Evolutionary conservation across 257 asterid genomes (phyloP).

Genomic region (Linderniella brevidens): DNA sequence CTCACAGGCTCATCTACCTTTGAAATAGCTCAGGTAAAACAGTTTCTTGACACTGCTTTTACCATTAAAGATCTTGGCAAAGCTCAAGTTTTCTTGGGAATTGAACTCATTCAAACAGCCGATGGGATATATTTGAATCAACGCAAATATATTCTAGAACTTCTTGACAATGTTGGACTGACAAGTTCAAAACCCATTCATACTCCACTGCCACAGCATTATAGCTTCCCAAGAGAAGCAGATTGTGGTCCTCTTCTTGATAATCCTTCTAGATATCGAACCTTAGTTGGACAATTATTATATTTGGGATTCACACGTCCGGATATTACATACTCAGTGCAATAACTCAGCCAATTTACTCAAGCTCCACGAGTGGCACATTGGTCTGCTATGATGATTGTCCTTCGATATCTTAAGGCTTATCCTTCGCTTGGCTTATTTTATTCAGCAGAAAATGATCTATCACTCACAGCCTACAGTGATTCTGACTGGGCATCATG

Average conservation of each 20-base stretch:
- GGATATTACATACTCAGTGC: neutral
- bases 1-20: neutral
- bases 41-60: neutral
- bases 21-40: neutral
- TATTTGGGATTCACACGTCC: neutral
- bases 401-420: slow-evolving; percentile 1
- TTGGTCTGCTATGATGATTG: neutral
- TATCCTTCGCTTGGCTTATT: no score
- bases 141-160: no score
- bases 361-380: neutral
- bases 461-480: no score
- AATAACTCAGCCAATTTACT: slow-evolving; percentile 2
- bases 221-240: no score
- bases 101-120: no score
- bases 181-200: neutral
- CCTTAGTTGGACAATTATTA: neutral
- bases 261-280: neutral
- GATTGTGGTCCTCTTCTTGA: neutral
- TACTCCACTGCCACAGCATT: neutral
- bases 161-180: no score
- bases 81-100: no score
- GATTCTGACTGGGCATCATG: neutral
- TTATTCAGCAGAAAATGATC: no score
- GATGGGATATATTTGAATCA: no score
- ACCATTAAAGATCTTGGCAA: no score